Base-by-base conservation (phyloP, 2,329 filamentous ascomycete genomes). In the Biscogniauxia mediterranea region DNA sequence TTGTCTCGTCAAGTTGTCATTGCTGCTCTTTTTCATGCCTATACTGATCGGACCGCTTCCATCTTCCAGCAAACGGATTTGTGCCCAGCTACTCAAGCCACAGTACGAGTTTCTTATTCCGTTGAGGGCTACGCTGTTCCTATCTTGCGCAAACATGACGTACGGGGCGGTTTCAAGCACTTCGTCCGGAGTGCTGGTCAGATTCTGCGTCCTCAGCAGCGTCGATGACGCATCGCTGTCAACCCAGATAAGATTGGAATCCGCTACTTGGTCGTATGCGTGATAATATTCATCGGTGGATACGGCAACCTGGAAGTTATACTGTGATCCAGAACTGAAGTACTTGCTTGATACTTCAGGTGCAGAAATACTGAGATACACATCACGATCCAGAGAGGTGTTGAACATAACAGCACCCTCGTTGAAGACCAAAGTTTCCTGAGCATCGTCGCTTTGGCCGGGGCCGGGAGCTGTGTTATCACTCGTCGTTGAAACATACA, bases 51-150 rank as follows among this genome's bases (percentile, higher is more conserved):
- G 75, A 55, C 56, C 63, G 19, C 78, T 80, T 59, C 83, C 81
- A 62, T 85, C 79, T 49, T 82, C 82, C 26, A 82, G 85, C 5
- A 83, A 82, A 54, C 81, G 81, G 60, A 91, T 86, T 68, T 86
- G 83, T 20, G 91, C 88, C 61, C 85, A 83, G 20, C 81, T 83
- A 64, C 83, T 81, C 54, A 98, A 78, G 1, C 92, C 95, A 73
- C 95, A 99, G 71, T 88, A 93, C 3, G 94, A 98, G 61, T 86
- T 86, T 60, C 86, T 83, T 58, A 99, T 71, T 0, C 95, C 95
- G 38, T 83, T 78, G 19, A 93, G 82, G 1, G 81, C 78, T 13
- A 77, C 78, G 61, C 86, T 80, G 5, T 87, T 83, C 42, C 80
- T 76, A 63, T 89, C 86, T 58, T 88, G 86, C 32, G 88, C 90